Conservation (phyloP, 163 green algal genomes). For the Chlorella variabilis region DNA sequence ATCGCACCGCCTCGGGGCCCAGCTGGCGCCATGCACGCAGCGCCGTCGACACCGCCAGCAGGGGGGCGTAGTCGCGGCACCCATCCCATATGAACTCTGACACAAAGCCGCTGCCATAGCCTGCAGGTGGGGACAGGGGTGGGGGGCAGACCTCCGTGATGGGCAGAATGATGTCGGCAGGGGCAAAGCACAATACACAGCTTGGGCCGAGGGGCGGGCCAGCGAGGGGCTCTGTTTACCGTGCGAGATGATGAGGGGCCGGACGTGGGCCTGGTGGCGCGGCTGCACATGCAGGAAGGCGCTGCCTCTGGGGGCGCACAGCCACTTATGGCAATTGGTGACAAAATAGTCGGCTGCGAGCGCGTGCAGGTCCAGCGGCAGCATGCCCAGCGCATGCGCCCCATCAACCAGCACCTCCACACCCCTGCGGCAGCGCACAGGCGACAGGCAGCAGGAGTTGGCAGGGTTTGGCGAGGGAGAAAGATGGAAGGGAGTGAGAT, state of each 20-base stretch:
- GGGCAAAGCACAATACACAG: no score
- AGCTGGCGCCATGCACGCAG: conserved; percentile 53
- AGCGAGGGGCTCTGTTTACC: no score
- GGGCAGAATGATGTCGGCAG: no score
- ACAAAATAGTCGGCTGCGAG: conserved; percentile 69
- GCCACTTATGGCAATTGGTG: conserved; percentile 78
- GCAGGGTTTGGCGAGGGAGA: background rate
- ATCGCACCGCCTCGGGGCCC: conserved; percentile 33
- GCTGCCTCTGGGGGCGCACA: conserved; percentile 58
- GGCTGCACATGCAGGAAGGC: conserved; percentile 67
- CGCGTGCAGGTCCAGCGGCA: conserved; percentile 55
- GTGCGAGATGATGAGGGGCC: conserved; percentile 68
- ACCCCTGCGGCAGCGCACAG: conserved; percentile 47
- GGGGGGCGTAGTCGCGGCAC: conserved; percentile 66
- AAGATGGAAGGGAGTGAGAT: background rate
- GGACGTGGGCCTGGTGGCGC: conserved; percentile 36
- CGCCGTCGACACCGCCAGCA: conserved; percentile 57
- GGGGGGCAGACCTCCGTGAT: no score
- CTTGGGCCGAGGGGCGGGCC: no score
- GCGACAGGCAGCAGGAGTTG: background rate
- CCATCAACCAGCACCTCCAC: conserved; percentile 73
- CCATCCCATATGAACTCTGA: conserved; percentile 80
- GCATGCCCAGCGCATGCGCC: conserved; percentile 68
- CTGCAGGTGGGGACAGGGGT: no score
- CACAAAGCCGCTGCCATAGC: conserved; percentile 47